Conservation (phyloP, 2,329 filamentous ascomycete genomes). For the Sporothrix euskadiensis region DNA sequence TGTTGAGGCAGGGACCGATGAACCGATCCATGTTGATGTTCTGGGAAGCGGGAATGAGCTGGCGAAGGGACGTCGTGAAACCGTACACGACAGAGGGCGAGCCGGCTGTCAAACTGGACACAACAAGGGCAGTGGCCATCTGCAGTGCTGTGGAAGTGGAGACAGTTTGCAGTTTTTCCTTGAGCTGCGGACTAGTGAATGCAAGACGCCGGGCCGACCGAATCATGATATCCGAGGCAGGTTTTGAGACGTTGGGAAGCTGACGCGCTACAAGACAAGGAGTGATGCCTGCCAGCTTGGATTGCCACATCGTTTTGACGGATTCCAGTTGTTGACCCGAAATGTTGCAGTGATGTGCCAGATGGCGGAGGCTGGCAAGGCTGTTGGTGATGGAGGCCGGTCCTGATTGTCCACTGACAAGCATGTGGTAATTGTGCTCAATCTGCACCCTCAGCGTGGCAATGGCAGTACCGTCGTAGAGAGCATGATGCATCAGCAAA, state of each 20-base stretch:
- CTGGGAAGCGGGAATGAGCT: slow-evolving; percentile 14
- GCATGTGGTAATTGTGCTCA: slow-evolving; percentile 26
- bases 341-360: background rate
- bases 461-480: slow-evolving; percentile 34
- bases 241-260: background rate
- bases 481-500: slow-evolving; percentile 34
- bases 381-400: background rate
- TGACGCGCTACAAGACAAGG: slow-evolving; percentile 1
- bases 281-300: background rate
- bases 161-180: slow-evolving; percentile 21
- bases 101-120: background rate
- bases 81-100: background rate
- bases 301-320: slow-evolving; percentile 5
- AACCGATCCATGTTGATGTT: slow-evolving; percentile 28
- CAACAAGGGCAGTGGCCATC: background rate
- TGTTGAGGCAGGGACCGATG: slow-evolving; percentile 35
- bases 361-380: background rate
- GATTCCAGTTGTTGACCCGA: background rate
- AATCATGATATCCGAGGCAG: background rate
- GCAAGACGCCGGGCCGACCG: slow-evolving; percentile 23
- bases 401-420: background rate
- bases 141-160: background rate
- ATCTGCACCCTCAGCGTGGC: slow-evolving; percentile 28
- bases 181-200: slow-evolving; percentile 24
- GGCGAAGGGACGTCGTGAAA: slow-evolving; percentile 8